Percentiles rank a stretch among this genome's conserved stretches.
Evolutionary conservation across 768 basidiomycete species (phyloP).

Genomic region (Trametes meyenii): DNA sequence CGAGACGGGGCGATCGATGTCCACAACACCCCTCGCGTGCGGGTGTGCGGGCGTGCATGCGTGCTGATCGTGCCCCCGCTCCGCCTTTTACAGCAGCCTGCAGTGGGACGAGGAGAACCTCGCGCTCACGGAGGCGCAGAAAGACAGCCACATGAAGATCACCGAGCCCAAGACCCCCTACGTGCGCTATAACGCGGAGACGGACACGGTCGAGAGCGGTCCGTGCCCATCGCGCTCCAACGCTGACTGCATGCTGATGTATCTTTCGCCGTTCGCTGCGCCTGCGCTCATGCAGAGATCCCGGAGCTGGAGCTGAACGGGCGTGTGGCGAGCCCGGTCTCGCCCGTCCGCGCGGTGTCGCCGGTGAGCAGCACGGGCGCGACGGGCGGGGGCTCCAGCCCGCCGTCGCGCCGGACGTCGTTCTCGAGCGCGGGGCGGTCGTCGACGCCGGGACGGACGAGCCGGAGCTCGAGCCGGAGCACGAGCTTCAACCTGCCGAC

Average conservation of each 20-base stretch:
- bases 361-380: conserved; percentile 47
- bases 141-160: conserved; percentile 98
- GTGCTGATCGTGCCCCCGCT: neutral
- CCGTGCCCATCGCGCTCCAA: conserved; percentile 10
- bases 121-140: conserved; percentile 88
- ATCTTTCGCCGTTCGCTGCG: no score
- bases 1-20: no score
- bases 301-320: conserved; percentile 71
- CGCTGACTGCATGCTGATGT: neutral
- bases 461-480: conserved; percentile 71
- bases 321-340: conserved; percentile 39
- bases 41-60: neutral
- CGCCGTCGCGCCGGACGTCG: conserved; percentile 75
- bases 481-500: conserved; percentile 82
- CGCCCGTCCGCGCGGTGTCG: conserved; percentile 41
- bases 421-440: conserved; percentile 63
- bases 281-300: conserved; percentile 68
- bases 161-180: conserved; percentile 97
- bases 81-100: conserved; percentile 50
- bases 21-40: neutral
- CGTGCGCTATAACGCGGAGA: conserved; percentile 86
- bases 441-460: conserved; percentile 57
- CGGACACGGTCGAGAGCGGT: conserved; percentile 88
- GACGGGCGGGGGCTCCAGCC: conserved; percentile 61
- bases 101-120: conserved; percentile 97